Evolutionary conservation across 495 filamentous ascomycete genomes (phyloP), one percentile per base, ranked within the genome.

Genomic region (Bryoglossum gracile): DNA sequence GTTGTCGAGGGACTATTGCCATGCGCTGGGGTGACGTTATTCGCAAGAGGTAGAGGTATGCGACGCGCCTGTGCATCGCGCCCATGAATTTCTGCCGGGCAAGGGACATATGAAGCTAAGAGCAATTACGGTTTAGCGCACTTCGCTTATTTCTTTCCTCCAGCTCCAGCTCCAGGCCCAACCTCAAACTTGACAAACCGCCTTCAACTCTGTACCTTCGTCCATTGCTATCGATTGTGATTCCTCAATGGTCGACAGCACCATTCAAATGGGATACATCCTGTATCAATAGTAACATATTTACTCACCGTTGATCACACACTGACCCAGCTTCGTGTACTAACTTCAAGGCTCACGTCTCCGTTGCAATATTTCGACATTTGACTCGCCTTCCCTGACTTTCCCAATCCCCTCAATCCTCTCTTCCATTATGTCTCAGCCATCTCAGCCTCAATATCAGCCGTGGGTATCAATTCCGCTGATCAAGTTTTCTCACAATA

Each of bases 401-500:
- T n/a, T n/a, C n/a, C n/a, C n/a, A n/a, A n/a, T n/a, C n/a, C n/a
- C 22, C 40, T 13, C 37, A 34, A 48, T 54, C 48, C 38, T 53
- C 43, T 42, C 36, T 53, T 53, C n/a, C n/a, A 28, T 53, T 30
- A 56, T 48, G 51, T 59, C 48, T 40, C 57, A 47, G 34, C 21
- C 53, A 35, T 46, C 46, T 36, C 54, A 37, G 51, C 56, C 39
- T 51, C 43, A n/a, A 9, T 48, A 45, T 14, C 36, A 54, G 42
- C 53, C 42, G 4, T 57, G 46, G 49, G 26, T 40, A 3, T 48
- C 49, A 18, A 52, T 62, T 48, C 58, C 63, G 8, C 38, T 67
- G 22, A 28, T 38, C 18, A 67, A 65, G 46, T 68, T 65, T 25
- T 68, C 65, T 22, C 59, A 58, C 42, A 52, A 50, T 19, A 61